phyloP scores from a whole-genome alignment of 148 eudicot species.

The Nepenthes mirabilis region DNA sequence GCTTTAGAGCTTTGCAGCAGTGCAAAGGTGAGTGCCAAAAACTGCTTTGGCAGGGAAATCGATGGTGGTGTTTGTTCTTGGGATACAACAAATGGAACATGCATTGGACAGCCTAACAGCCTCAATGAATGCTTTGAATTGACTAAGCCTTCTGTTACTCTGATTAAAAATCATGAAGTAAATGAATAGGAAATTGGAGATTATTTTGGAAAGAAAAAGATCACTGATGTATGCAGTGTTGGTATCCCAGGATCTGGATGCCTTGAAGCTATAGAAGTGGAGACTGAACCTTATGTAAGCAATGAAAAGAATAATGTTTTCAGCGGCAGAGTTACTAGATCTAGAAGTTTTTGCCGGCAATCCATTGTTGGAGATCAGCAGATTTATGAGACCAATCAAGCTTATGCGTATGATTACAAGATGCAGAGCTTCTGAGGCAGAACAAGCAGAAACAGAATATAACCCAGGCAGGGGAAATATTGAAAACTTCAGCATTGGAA shows the following conservation, averaged over 20 bases:
- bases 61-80: conserved; percentile 1
- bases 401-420: too few relatives aligned
- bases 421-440: too few relatives aligned
- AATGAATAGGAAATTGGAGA: conserved; percentile 10
- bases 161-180: conserved; percentile 1
- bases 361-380: conserved; percentile 5
- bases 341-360: conserved; percentile 3
- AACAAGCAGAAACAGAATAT: too few relatives aligned
- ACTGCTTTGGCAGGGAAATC: conserved; percentile 18
- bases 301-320: conserved; percentile 5
- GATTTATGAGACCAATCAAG: conserved; percentile 6
- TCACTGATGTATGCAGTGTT: conserved; percentile 1
- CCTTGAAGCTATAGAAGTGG: conserved; percentile 1
- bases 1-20: conserved; percentile 73
- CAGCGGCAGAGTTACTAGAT: conserved; percentile 9
- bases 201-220: conserved; percentile 9
- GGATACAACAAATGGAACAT: conserved; percentile 8
- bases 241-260: conserved; percentile 7
- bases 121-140: conserved; percentile 6
- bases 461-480: too few relatives aligned
- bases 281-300: conserved; percentile 6
- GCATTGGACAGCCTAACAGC: conserved; percentile 4
- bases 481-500: too few relatives aligned
- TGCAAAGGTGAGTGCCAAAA: conserved; percentile 34
- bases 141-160: conserved; percentile 8